phyloP scores from a whole-genome alignment of 2,329 filamentous ascomycete species.

The Cercospora canescens region DNA sequence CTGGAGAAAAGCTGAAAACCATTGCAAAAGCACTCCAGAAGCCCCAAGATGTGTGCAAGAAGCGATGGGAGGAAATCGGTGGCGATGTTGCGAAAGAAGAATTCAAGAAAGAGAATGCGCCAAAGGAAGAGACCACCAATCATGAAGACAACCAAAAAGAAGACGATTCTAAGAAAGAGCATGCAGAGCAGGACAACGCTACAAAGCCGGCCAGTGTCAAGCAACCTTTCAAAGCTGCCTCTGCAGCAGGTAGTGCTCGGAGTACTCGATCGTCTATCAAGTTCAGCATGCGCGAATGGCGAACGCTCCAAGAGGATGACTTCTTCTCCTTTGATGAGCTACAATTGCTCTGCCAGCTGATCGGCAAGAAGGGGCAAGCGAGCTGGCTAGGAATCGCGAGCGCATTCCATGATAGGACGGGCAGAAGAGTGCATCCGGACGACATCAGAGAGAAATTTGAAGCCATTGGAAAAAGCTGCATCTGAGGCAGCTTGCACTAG shows the following conservation, averaged over 20 bases:
- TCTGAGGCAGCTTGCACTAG: not conserved
- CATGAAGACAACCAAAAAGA: no score
- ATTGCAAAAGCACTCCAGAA: conserved; percentile 12
- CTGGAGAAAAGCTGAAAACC: conserved; percentile 8
- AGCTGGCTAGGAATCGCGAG: conserved; percentile 51
- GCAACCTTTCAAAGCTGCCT: conserved; percentile 17
- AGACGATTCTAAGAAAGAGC: conserved; percentile 21
- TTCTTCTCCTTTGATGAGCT: conserved; percentile 42
- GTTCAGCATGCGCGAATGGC: conserved; percentile 35
- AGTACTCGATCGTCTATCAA: conserved; percentile 19
- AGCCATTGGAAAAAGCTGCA: conserved; percentile 18
- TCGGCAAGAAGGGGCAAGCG: conserved; percentile 37
- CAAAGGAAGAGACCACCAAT: conserved; percentile 19
- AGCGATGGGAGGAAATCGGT: conserved; percentile 14
- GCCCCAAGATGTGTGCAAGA: conserved; percentile 5
- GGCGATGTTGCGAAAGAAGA: conserved; percentile 9
- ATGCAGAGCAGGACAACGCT: conserved; percentile 18
- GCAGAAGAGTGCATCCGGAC: conserved; percentile 45
- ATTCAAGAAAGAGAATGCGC: conserved; percentile 8
- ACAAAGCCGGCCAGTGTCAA: conserved; percentile 15
- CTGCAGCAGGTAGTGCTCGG: conserved; percentile 11
- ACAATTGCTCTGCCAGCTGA: conserved; percentile 44
- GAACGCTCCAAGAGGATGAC: conserved; percentile 35
- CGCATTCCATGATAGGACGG: conserved; percentile 52
- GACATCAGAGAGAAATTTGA: conserved; percentile 46